A percentile compares a stretch with the other conserved stretches of the same genome.
Evolutionary conservation across 441 rosid genomes (phyloP).

Genomic region (Syzygium syzygioides): DNA sequence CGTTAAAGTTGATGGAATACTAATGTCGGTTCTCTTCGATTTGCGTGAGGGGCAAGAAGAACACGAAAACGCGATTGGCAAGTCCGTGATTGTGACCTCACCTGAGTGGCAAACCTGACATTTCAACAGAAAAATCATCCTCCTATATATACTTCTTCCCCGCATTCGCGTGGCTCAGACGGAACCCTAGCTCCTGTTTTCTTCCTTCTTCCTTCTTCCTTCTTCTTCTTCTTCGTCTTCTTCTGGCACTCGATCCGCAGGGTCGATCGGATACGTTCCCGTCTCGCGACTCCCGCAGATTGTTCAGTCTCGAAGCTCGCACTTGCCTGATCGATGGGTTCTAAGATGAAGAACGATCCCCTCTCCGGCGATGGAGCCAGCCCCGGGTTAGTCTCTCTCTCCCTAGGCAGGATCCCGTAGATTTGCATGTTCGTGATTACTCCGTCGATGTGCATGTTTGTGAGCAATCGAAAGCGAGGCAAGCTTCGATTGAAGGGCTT

Average conservation of each 20-base stretch:
- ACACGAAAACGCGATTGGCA: background rate
- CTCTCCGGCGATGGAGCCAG: conserved; percentile 81
- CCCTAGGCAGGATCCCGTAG: background rate
- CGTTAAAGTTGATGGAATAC: background rate
- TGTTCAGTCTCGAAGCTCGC: background rate
- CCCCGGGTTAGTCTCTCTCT: conserved; percentile 54
- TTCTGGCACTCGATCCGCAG: background rate
- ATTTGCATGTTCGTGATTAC: background rate
- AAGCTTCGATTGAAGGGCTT: background rate
- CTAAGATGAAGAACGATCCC: conserved; percentile 44
- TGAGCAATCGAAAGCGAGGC: background rate
- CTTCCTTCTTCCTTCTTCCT: too few relatives aligned
- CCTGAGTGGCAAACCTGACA: background rate
- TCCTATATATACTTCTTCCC: background rate
- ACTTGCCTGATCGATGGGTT: conserved; percentile 40
- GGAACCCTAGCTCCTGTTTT: background rate
- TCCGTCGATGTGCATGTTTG: background rate
- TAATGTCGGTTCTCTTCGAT: accelerated
- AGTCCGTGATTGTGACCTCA: background rate
- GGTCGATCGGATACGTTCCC: background rate
- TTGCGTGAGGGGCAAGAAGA: background rate
- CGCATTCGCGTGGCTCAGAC: background rate
- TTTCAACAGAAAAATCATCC: background rate
- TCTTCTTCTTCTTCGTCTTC: background rate
- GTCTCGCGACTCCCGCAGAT: background rate